Evolutionary conservation across 257 asterid species (phyloP).

Genomic region (Plantago elongata): DNA sequence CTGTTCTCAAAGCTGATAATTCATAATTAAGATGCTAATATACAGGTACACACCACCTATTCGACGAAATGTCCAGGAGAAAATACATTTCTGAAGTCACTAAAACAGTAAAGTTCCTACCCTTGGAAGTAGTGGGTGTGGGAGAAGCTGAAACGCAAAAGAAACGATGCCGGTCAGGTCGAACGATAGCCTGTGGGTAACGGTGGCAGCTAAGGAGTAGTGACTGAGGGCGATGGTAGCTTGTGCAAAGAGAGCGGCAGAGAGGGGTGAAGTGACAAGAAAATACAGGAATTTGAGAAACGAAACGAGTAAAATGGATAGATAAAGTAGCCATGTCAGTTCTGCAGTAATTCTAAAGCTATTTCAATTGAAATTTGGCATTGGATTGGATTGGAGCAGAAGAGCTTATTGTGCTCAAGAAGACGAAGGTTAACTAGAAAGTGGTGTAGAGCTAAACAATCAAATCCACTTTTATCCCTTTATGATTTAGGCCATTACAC

Average conservation of each 20-base stretch:
- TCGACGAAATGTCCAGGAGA: slow-evolving; percentile 22
- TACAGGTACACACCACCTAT: not conserved
- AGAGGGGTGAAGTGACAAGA: slow-evolving; percentile 28
- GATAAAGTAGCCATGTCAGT: slow-evolving; percentile 44
- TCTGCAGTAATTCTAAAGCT: not conserved
- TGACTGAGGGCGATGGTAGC: slow-evolving; percentile 15
- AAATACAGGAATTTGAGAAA: slow-evolving; percentile 34
- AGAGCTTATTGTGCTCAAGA: not conserved
- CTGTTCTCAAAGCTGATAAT: too few species aligned
- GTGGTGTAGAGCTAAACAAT: not conserved
- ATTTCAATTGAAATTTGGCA: slow-evolving; percentile 2
- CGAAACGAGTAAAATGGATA: slow-evolving; percentile 40
- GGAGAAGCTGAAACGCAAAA: slow-evolving; percentile 32
- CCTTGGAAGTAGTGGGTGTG: slow-evolving; percentile 27
- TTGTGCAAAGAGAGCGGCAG: slow-evolving; percentile 17
- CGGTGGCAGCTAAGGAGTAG: slow-evolving; percentile 17
- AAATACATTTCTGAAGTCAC: not conserved
- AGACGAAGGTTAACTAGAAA: not conserved
- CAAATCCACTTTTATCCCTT: not conserved
- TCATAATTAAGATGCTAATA: not conserved
- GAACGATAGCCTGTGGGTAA: slow-evolving; percentile 16
- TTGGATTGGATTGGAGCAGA: not conserved
- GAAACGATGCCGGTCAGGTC: slow-evolving; percentile 24
- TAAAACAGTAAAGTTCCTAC: slow-evolving; percentile 7
- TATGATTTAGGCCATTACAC: not conserved